These are phyloP conservation scores for Tieghemiomyces parasiticus DNA, from an alignment of 192 early-diverging fungal genomes.

Conservation along the genomic window DNA sequence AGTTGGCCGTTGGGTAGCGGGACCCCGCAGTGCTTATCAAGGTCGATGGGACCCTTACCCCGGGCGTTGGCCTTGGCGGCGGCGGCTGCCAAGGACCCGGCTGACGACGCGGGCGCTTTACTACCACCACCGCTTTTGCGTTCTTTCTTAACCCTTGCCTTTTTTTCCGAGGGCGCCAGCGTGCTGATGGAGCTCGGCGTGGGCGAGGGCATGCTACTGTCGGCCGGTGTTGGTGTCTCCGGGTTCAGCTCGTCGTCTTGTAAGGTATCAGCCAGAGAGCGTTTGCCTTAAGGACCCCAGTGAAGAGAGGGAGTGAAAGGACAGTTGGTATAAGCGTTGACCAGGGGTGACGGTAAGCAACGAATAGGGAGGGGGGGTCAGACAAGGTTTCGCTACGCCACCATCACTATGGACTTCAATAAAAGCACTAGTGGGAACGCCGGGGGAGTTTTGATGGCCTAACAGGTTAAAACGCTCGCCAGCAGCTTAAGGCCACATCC, in stretches of 20 bases:
- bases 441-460: too few species aligned
- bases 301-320: too few species aligned
- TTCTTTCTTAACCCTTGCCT: constrained; percentile 40
- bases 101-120: constrained; percentile 2
- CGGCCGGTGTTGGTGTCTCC: neutral
- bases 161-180: constrained; percentile 22
- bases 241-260: neutral
- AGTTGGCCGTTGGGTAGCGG: constrained; percentile 33
- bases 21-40: constrained; percentile 89
- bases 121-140: constrained; percentile 26
- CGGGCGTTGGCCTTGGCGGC: constrained; percentile 13
- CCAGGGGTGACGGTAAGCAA: neutral
- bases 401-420: too few species aligned
- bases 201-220: constrained; percentile 14
- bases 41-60: constrained; percentile 49
- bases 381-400: too few species aligned
- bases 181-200: constrained; percentile 18
- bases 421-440: too few species aligned
- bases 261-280: neutral
- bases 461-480: too few species aligned
- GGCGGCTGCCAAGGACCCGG: too few species aligned
- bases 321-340: constrained; percentile 1
- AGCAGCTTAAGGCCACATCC: too few species aligned
- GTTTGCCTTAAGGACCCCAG: neutral
- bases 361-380: too few species aligned